Conservation (phyloP, 2,329 filamentous ascomycete species). For the Juglanconis oblonga region DNA sequence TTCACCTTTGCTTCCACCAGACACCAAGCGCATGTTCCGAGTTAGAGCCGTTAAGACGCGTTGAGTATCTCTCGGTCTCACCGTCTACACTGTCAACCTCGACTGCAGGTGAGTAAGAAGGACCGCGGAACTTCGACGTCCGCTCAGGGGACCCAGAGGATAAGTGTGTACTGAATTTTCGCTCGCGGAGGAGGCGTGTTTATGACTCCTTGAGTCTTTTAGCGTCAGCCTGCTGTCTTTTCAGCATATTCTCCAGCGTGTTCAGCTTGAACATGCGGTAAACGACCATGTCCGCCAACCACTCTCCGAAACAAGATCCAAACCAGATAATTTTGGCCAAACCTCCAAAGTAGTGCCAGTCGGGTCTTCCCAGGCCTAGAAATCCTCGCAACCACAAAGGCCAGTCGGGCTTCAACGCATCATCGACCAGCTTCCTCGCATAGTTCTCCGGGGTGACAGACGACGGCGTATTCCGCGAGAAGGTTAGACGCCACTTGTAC, state of each 20-base stretch:
- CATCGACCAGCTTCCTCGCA: conserved; percentile 4
- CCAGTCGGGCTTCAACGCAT: conserved; percentile 17
- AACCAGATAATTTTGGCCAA: conserved; percentile 5
- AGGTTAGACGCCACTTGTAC: conserved; percentile 17
- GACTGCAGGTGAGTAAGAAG: too few species aligned
- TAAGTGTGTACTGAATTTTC: too few species aligned
- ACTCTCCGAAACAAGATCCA: conserved; percentile 12
- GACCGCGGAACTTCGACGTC: too few species aligned
- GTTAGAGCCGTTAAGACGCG: too few species aligned
- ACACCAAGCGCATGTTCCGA: too few species aligned
- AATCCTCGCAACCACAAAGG: conserved; percentile 4
- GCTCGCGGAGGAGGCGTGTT: neutral
- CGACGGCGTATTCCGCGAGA: conserved; percentile 5
- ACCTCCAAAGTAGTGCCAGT: conserved; percentile 19
- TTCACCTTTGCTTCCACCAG: too few species aligned
- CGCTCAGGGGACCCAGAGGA: too few species aligned
- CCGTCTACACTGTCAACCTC: too few species aligned
- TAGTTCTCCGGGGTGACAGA: conserved; percentile 9
- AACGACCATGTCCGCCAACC: conserved; percentile 10
- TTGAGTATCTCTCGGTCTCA: too few species aligned
- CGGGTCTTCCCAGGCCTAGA: conserved; percentile 12
- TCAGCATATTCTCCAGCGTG: conserved; percentile 8
- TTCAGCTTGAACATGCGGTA: conserved; percentile 18
- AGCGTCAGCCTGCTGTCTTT: conserved; percentile 2
- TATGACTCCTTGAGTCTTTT: conserved; percentile 3